Conservation (phyloP, 75 land plant species). For the Isoetes taiwanensis region DNA sequence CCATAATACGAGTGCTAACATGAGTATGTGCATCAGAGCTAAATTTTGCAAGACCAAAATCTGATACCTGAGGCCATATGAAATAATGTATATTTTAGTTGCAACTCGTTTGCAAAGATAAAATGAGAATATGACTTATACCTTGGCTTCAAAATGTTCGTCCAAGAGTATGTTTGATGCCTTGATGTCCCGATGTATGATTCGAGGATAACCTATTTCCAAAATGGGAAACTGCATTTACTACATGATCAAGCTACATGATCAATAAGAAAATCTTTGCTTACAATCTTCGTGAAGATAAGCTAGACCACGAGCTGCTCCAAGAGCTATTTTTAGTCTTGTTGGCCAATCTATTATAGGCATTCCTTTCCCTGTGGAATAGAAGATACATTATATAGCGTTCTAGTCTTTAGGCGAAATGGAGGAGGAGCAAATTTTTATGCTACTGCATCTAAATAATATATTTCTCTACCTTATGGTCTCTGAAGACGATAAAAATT, state of each 20-base stretch:
- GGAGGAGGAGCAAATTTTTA: too few relatives aligned
- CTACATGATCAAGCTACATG: neutral
- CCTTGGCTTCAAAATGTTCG: constrained; percentile 29
- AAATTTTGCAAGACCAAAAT: constrained; percentile 52
- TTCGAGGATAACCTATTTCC: constrained; percentile 20
- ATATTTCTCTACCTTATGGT: too few relatives aligned
- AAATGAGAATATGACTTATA: neutral
- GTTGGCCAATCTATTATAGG: neutral
- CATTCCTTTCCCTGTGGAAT: neutral
- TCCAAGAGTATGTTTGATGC: constrained; percentile 26
- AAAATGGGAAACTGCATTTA: too few relatives aligned
- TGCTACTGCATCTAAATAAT: too few relatives aligned
- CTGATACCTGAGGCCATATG: constrained; percentile 29
- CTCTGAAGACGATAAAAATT: too few relatives aligned
- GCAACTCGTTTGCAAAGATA: neutral
- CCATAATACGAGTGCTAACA: constrained; percentile 42
- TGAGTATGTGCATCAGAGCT: constrained; percentile 38
- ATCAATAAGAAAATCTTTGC: neutral
- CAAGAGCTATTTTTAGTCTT: constrained; percentile 1
- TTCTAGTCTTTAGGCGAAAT: neutral
- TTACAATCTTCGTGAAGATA: constrained; percentile 7
- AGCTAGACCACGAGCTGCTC: neutral
- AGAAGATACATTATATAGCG: neutral
- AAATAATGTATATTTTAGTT: neutral
- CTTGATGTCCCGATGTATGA: constrained; percentile 31